Conservation (phyloP, 352 stramenopile species). For the Thraustochytrium sp. region DNA sequence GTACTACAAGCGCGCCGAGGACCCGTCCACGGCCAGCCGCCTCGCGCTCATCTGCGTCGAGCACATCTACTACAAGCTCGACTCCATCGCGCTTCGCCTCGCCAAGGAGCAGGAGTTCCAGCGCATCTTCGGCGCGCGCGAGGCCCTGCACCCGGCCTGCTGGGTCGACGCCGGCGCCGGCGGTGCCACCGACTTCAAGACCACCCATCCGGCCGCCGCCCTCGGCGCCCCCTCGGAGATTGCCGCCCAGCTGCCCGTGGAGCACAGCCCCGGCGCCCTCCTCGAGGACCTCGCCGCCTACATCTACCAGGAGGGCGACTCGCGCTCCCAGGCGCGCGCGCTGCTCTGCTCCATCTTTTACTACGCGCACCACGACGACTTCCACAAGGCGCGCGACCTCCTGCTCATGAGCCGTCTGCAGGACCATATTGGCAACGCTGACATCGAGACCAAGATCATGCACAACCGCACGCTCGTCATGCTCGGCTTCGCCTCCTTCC, state of each 20-base stretch:
- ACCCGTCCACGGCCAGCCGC: slow-evolving; percentile 67
- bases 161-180: not conserved
- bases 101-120: slow-evolving; percentile 61
- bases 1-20: slow-evolving; percentile 78
- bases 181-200: not conserved
- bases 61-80: slow-evolving; percentile 94
- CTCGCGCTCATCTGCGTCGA: slow-evolving; percentile 85
- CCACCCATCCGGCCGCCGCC: not conserved
- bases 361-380: slow-evolving; percentile 95
- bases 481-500: slow-evolving; percentile 92
- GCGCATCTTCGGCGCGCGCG: not conserved
- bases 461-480: slow-evolving; percentile 91
- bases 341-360: slow-evolving; percentile 98
- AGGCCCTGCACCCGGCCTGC: slow-evolving; percentile 14
- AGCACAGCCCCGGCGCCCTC: not conserved
- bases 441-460: slow-evolving; percentile 93
- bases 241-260: not conserved
- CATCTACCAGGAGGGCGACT: slow-evolving; percentile 46
- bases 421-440: slow-evolving; percentile 82
- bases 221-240: not conserved
- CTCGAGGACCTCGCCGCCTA: slow-evolving; percentile 24
- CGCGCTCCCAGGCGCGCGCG: slow-evolving; percentile 53
- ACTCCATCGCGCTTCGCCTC: slow-evolving; percentile 77
- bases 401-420: slow-evolving; percentile 97
- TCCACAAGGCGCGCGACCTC: slow-evolving; percentile 94